phyloP scores from a whole-genome alignment of 257 asterid genomes.

The Vinca minor region DNA sequence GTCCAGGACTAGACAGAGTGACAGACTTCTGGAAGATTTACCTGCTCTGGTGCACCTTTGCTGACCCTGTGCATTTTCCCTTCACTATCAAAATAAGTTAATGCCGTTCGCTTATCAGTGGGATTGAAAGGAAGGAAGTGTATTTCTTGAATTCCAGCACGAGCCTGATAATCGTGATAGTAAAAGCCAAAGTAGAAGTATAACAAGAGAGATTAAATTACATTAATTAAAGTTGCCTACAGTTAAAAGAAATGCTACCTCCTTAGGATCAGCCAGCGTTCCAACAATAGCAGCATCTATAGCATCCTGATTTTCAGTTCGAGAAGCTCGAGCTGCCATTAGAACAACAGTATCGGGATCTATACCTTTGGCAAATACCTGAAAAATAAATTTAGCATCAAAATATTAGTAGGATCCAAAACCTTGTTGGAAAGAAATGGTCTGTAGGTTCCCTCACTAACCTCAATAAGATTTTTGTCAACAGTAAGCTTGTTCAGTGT shows the following conservation, averaged over 20 bases:
- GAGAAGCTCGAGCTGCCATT: slow-evolving; percentile 97
- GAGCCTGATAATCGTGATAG: slow-evolving; percentile 47
- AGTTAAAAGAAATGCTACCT: slow-evolving; percentile 39
- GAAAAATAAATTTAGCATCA: background rate
- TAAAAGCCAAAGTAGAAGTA: slow-evolving; percentile 1
- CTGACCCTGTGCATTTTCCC: slow-evolving; percentile 97
- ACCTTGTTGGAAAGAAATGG: background rate
- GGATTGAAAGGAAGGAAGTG: slow-evolving; percentile 98
- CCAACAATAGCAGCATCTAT: slow-evolving; percentile 92
- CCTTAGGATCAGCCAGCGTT: slow-evolving; percentile 96
- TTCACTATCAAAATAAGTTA: slow-evolving; percentile 73
- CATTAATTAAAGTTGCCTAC: background rate
- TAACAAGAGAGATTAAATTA: background rate
- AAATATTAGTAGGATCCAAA: background rate
- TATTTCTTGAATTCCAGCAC: slow-evolving; percentile 86
- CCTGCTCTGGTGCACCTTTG: slow-evolving; percentile 99
- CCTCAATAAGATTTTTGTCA: slow-evolving; percentile 94
- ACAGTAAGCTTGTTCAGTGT: slow-evolving; percentile 93
- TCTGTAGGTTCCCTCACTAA: background rate
- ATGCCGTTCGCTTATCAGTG: slow-evolving; percentile 87
- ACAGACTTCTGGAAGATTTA: slow-evolving; percentile 21
- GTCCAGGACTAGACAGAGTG: background rate
- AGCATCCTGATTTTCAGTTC: slow-evolving; percentile 95
- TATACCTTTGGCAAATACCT: slow-evolving; percentile 83
- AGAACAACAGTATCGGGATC: slow-evolving; percentile 91